Evolutionary conservation across 2,329 filamentous ascomycete genomes (phyloP).

Genomic region (Dichotomopilus funicola): DNA sequence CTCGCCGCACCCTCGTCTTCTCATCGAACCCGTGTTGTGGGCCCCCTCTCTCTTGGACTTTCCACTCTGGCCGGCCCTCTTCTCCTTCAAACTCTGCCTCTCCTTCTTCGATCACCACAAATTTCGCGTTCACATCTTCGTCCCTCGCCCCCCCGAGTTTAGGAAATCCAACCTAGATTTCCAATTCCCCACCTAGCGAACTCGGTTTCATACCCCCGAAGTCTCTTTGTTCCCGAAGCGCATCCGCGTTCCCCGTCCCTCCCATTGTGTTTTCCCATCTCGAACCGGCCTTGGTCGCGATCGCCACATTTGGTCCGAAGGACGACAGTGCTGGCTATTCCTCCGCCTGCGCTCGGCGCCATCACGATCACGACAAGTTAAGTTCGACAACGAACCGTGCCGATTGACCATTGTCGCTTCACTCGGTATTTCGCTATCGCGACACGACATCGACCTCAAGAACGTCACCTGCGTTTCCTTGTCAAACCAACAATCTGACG

Average conservation of each 20-base stretch:
- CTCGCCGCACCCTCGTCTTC: slow-evolving; percentile 4
- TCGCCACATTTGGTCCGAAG: slow-evolving; percentile 11
- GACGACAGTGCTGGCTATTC: background rate
- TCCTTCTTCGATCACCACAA: slow-evolving; percentile 19
- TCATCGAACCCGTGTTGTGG: slow-evolving; percentile 21
- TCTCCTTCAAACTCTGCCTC: slow-evolving; percentile 26
- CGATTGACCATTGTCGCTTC: background rate
- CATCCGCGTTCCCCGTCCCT: slow-evolving; percentile 20
- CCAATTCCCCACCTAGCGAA: slow-evolving; percentile 13
- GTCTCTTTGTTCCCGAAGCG: slow-evolving; percentile 28
- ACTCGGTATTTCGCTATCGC: background rate
- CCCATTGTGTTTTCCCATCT: slow-evolving; percentile 21
- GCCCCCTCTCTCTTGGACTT: slow-evolving; percentile 23
- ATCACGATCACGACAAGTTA: background rate
- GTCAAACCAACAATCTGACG: slow-evolving; percentile 6
- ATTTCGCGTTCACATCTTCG: slow-evolving; percentile 22
- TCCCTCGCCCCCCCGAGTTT: slow-evolving; percentile 7
- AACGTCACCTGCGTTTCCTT: slow-evolving; percentile 10
- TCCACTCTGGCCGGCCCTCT: slow-evolving; percentile 16
- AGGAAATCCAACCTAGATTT: slow-evolving; percentile 5
- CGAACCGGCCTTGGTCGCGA: slow-evolving; percentile 14
- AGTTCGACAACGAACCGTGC: background rate
- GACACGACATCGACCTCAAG: slow-evolving; percentile 5
- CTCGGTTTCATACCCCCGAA: slow-evolving; percentile 22
- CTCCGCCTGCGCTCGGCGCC: background rate